A percentile compares a stretch with the other conserved stretches of the same genome.
These are phyloP conservation scores for Lyophyllum shimeji DNA, from an alignment of 768 basidiomycete species.

Conservation along the genomic window DNA sequence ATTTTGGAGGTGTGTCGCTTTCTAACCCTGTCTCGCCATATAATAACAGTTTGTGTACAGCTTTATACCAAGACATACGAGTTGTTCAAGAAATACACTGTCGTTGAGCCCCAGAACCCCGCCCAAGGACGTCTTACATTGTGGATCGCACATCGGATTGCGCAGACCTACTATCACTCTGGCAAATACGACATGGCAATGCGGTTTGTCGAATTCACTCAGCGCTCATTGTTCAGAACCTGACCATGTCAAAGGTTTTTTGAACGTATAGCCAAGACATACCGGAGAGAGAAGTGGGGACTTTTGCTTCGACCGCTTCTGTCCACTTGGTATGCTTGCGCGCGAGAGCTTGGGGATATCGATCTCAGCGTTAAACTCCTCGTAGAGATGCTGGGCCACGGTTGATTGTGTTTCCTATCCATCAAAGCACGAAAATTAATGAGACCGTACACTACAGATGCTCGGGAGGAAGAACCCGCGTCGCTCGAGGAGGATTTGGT, in stretches of 20 bases:
- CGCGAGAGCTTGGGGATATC: constrained; percentile 73
- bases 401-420: constrained; percentile 37
- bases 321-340: constrained; percentile 80
- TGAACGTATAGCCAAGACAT: constrained; percentile 87
- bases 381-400: constrained; percentile 80
- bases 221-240: not conserved
- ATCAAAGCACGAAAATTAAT: not conserved
- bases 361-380: constrained; percentile 75
- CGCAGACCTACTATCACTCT: constrained; percentile 77
- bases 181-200: constrained; percentile 88
- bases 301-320: constrained; percentile 73
- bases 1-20: constrained; percentile 68
- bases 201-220: constrained; percentile 46
- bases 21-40: not conserved
- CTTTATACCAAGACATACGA: constrained; percentile 95
- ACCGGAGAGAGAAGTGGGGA: constrained; percentile 83
- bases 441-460: constrained; percentile 25
- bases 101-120: constrained; percentile 36
- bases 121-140: constrained; percentile 80
- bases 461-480: constrained; percentile 39
- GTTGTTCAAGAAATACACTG: constrained; percentile 77
- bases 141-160: constrained; percentile 91
- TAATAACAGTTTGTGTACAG: constrained; percentile 35
- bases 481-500: constrained; percentile 68
- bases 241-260: constrained; percentile 66